Evolutionary conservation across 2,329 filamentous ascomycete species (phyloP), one percentile per base, ranked within the genome.

Genomic region (Alternaria angustiovoidea): DNA sequence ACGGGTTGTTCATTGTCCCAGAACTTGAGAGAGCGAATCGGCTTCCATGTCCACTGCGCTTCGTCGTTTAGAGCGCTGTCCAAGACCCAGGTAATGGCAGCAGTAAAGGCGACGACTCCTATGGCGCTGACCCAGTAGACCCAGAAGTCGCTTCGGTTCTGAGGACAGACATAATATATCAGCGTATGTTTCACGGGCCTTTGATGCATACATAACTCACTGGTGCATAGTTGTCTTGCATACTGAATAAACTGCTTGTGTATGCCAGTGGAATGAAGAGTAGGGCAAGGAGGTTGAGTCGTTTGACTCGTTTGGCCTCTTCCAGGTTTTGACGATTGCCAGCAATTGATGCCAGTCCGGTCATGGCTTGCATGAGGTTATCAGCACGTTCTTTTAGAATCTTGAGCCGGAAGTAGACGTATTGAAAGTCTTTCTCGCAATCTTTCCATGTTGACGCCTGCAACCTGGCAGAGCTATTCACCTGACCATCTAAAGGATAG

Each of bases 231-330:
- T 64, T 57, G 47, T 76, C 72, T 47, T 74, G 69, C 75, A 77
- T 77, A 56, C 74, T 75, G 56, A 77, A 77, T 12, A 77, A 43
- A 28, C 64, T 69, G 26, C 66, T 70, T 3, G 73, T 76, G 48
- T 76, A 77, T 1, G 74, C 74, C 3, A 77, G 54, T 0, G 75
- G 75, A n/a, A 76, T 75, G 59, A 76, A 77, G 4, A 76, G 32
- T 3, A 77, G 51, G 3, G 74, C 75, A 7, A 77, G 68, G 3
- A 76, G 38, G 22, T 75, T 77, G 5, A 77, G 62, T 4, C 73
- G 65, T 61, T 77, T 76, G 12, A 75, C 70, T 2, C 74, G 71
- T 52, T 76, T 77, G 16, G 75, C 75, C 56, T 76, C 75, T 38
- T 76, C 75, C 3, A 77, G 63, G 16, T 72, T 74, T 43, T 77